Base-by-base conservation (phyloP, 2,329 filamentous ascomycete genomes). In the Lasiodiplodia hormozganensis region DNA sequence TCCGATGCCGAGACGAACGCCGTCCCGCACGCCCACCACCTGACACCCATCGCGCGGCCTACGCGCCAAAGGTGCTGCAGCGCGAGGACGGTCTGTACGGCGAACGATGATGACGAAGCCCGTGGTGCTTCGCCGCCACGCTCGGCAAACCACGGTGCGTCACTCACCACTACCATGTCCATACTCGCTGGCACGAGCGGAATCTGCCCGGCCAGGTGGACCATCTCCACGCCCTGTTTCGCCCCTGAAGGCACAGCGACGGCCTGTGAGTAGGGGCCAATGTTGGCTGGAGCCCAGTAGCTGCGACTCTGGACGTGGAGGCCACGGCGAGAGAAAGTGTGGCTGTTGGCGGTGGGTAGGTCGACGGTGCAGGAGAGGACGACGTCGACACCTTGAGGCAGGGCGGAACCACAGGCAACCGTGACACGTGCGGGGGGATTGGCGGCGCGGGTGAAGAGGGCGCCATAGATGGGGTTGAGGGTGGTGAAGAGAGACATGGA, bases 221-320 rank as follows among this genome's bases (percentile, higher is more conserved):
- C 83, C 11, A 87, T 8, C 76, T 72, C 47, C 71, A 25, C 12
- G 21, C 16, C 43, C 1, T 28, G 34, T 5, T 47, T 14, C 4
- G 25, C 16, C 12, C 79, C 60, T 1, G 84, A 74, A 12, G 83
- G 83, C 12, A 88, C 81, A 2, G 86, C 84, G 62, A 96, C 89
- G 4, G 94, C 93, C 81, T 99, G 96, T 68, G 94, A 97, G 79
- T 98, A 98, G 0, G 96, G 96, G 0, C 96, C 96, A 66, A 99
- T 98, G 76, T 98, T 98, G 23, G 96, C 95, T 0, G 96, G 96
- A 0, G 96, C 96, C 96, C 96, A 99, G 84, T 98, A 98, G 12
- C 93, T 97, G 49, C 92, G 85, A 3, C 92, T 94, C 80, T 98
- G 96, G 6, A 99, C 94, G 78, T 99, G 96, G 1, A 98, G 85